Conservation (phyloP, 495 filamentous ascomycete species). For the Bacidia gigantensis region DNA sequence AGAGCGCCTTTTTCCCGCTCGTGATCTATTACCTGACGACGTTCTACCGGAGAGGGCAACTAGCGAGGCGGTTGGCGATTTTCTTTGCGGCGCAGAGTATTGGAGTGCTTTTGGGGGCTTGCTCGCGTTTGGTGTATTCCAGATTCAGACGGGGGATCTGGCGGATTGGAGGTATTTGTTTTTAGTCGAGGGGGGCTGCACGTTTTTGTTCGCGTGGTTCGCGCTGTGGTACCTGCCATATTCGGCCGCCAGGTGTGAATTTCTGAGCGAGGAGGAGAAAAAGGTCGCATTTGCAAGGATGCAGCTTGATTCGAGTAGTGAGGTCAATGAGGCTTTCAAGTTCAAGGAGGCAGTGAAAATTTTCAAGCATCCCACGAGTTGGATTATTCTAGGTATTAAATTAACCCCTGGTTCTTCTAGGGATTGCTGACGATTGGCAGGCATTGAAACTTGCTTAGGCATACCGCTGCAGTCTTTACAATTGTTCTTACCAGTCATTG, state of each 20-base stretch:
- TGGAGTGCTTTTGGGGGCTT: conserved; percentile 59
- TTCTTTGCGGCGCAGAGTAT: conserved; percentile 70
- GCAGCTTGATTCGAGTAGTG: conserved; percentile 55
- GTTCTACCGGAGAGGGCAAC: conserved; percentile 65
- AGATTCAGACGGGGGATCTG: conserved; percentile 43
- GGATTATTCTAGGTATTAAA: conserved; percentile 39
- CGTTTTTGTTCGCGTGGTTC: conserved; percentile 50
- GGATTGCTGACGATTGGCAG: neutral
- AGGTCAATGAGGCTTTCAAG: conserved; percentile 58
- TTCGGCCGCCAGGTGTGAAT: conserved; percentile 46
- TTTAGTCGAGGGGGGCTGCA: conserved; percentile 55
- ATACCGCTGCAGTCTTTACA: conserved; percentile 59
- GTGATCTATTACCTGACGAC: conserved; percentile 47
- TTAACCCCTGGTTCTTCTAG: neutral
- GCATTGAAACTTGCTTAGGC: conserved; percentile 61
- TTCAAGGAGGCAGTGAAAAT: conserved; percentile 50
- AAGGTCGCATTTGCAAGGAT: conserved; percentile 59
- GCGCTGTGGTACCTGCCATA: conserved; percentile 58
- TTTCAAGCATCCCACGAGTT: conserved; percentile 49
- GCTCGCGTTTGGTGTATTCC: conserved; percentile 64
- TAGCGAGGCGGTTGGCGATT: conserved; percentile 59
- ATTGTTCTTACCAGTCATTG: conserved; percentile 64
- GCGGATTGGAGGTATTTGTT: conserved; percentile 63
- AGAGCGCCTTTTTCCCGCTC: conserved; percentile 61
- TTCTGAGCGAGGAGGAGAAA: conserved; percentile 52